Conservation (phyloP, 345 rosid genomes). For the Populus pruinosa region DNA sequence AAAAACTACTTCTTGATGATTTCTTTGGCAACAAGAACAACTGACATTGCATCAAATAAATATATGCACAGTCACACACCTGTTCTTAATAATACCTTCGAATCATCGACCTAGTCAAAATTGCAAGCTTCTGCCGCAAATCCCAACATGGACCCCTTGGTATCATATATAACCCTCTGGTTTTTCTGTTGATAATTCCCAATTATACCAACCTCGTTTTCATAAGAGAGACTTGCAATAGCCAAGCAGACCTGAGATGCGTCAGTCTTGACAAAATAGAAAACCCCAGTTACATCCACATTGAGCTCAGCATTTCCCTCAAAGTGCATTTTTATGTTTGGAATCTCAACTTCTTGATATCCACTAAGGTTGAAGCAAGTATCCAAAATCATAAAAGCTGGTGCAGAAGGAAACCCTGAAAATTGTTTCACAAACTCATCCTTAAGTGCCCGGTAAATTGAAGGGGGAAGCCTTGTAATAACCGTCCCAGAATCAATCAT, state of each 20-base stretch:
- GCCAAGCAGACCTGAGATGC: conserved; percentile 86
- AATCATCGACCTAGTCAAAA: conserved; percentile 28
- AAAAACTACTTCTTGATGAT: conserved; percentile 3
- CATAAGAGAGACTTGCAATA: conserved; percentile 65
- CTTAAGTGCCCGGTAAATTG: conserved; percentile 65
- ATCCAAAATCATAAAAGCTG: conserved; percentile 69
- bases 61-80: conserved; percentile 16
- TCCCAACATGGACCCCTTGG: conserved; percentile 57
- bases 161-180: conserved; percentile 80
- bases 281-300: conserved; percentile 67
- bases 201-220: conserved; percentile 62
- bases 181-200: conserved; percentile 88
- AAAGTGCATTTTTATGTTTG: conserved; percentile 54
- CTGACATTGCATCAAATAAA: conserved; percentile 14
- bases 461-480: conserved; percentile 70
- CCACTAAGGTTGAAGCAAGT: conserved; percentile 79
- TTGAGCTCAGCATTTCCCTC: conserved; percentile 49
- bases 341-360: conserved; percentile 64
- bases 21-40: conserved; percentile 12
- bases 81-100: not conserved
- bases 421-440: conserved; percentile 69
- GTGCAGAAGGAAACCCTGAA: conserved; percentile 62
- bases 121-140: conserved; percentile 75
- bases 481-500: conserved; percentile 89
- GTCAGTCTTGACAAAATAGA: conserved; percentile 68